phyloP scores from a whole-genome alignment of 1,139 yeast genomes.

The Pichia inconspicua region DNA sequence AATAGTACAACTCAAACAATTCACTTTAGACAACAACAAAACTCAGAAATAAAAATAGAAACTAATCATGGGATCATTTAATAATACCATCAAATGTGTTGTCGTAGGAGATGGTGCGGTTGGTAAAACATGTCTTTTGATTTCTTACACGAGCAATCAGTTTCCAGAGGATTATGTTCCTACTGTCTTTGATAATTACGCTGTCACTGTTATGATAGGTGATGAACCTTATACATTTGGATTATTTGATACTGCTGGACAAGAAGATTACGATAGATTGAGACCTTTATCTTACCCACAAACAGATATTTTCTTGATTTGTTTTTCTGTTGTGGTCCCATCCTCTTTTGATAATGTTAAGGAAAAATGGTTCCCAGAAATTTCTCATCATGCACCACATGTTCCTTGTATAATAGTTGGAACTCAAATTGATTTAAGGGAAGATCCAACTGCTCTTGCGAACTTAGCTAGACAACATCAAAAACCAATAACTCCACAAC shows the following conservation, averaged over 20 bases:
- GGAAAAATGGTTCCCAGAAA: slow-evolving; percentile 98
- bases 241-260: slow-evolving; percentile 96
- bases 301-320: slow-evolving; percentile 90
- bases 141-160: slow-evolving; percentile 81
- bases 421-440: slow-evolving; percentile 90
- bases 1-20: not conserved
- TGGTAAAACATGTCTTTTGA: slow-evolving; percentile 85
- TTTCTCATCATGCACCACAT: slow-evolving; percentile 96
- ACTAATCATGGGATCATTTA: slow-evolving; percentile 14
- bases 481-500: slow-evolving; percentile 76
- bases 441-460: slow-evolving; percentile 83
- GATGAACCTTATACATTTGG: slow-evolving; percentile 97
- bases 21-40: not conserved
- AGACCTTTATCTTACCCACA: slow-evolving; percentile 96
- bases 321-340: slow-evolving; percentile 92
- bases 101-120: slow-evolving; percentile 99
- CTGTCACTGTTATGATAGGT: slow-evolving; percentile 97
- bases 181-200: slow-evolving; percentile 91
- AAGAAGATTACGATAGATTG: slow-evolving; percentile 95
- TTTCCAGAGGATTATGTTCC: slow-evolving; percentile 89
- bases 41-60: not conserved
- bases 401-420: slow-evolving; percentile 96
- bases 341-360: slow-evolving; percentile 97
- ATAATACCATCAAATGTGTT: slow-evolving; percentile 76
- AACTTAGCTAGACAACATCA: slow-evolving; percentile 86